Conservation (phyloP, 176 grass and related monocot genomes). For the Hordeum marinum region DNA sequence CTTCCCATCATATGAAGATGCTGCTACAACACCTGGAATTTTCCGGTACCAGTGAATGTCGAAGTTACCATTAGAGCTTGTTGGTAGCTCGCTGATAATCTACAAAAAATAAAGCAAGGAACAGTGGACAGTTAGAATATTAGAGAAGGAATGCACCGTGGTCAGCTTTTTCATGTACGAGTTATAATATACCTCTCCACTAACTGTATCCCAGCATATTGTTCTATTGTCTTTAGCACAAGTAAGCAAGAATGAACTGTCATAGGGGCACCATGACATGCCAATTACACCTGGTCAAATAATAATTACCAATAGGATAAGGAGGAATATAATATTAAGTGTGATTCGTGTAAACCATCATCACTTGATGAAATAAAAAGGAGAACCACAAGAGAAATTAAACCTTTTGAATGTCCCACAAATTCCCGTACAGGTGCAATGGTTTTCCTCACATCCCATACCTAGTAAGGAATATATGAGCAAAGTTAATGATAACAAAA, state of each 20-base stretch:
- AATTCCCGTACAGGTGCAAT: constrained; percentile 96
- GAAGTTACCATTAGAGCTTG: constrained; percentile 90
- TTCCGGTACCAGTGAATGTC: constrained; percentile 97
- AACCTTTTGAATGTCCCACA: constrained; percentile 94
- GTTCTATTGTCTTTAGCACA: constrained; percentile 99
- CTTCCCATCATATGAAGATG: constrained; percentile 92
- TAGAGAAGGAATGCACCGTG: not conserved
- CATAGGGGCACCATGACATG: constrained; percentile 99
- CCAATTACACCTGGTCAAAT: constrained; percentile 81
- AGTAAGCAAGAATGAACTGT: constrained; percentile 95
- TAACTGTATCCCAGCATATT: constrained; percentile 98
- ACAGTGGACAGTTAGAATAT: constrained; percentile 10
- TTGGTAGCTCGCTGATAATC: constrained; percentile 90
- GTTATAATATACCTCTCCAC: constrained; percentile 69
- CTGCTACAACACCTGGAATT: constrained; percentile 87
- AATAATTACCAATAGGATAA: constrained; percentile 23
- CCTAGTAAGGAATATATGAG: constrained; percentile 48
- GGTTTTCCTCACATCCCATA: constrained; percentile 99
- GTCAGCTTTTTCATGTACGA: not conserved
- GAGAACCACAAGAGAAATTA: constrained; percentile 28
- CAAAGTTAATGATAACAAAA: constrained; percentile 6
- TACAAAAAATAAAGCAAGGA: constrained; percentile 29
- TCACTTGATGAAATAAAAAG: constrained; percentile 6
- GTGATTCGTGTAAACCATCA: not conserved
- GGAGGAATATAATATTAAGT: not conserved